Evolutionary conservation across 352 stramenopile genomes (phyloP), one percentile per base, ranked within the genome.

Genomic region (Phytophthora capsici): DNA sequence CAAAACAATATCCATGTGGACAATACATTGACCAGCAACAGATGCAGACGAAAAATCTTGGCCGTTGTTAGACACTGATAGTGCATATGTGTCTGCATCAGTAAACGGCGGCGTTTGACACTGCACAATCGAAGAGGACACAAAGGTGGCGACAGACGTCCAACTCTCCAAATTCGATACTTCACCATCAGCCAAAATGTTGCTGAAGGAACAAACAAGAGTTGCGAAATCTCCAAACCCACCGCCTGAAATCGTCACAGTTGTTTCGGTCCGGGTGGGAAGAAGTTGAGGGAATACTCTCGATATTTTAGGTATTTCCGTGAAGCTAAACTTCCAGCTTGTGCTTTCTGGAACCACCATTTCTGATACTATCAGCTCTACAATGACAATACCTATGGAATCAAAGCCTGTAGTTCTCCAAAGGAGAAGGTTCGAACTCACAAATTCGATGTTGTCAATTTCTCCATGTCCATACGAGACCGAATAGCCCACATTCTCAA

Each of bases 51-150:
- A 77, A 47, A 65, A 66, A 28, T 82, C 55, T 44, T 77, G 54
- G 12, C 28, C 67, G 40, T 79, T 82, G 40, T 75, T 80, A 2
- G 74, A 77, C 19, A 79, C 47, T 26, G 41, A 41, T n/a, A 82
- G 41, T 5, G 37, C 38, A 37, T 73, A 77, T 9, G 25, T 17
- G 8, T 58, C 58, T 44, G 44, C 13, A 2, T 32, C 30, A 37
- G 23, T 41, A n/a, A 71, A 41, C 5, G 2, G 9, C 4, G 70
- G 71, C 6, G 61, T 65, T 9, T 40, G 17, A 23, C 74, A 82
- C 13, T 82, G 62, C 41, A 80, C 53, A 25, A 82, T 67, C n/a
- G 53, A 67, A 40, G 40, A 16, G 2, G 47, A 55, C 37, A 75
- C 48, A 53, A 69, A 79, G 13, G 25, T 71, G 32, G 67, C 57